Evolutionary conservation across 1,284 basidiomycete genomes (phyloP).

Genomic region (Leccinum laetum): DNA sequence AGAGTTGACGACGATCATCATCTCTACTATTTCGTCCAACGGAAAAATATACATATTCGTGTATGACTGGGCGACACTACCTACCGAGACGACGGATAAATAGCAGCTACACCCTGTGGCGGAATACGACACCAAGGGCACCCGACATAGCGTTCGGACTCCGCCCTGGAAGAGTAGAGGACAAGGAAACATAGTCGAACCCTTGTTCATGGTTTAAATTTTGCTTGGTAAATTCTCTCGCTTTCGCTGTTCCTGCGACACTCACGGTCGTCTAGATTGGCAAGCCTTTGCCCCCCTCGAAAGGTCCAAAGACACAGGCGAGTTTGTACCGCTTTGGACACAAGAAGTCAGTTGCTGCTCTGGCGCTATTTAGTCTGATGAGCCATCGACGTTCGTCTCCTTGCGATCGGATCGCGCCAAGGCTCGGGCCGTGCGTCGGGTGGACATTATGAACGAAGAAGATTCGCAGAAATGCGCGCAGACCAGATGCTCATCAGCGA

Average conservation of each 20-base stretch:
- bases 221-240: slow-evolving; percentile 61
- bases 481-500: slow-evolving; percentile 73
- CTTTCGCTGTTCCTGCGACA: not conserved
- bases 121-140: no score
- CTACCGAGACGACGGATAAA: no score
- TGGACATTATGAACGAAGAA: slow-evolving; percentile 99
- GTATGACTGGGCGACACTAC: slow-evolving; percentile 49
- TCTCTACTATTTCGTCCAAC: slow-evolving; percentile 78
- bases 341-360: slow-evolving; percentile 69
- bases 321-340: slow-evolving; percentile 97
- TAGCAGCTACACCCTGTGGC: no score
- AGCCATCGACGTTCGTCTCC: slow-evolving; percentile 86
- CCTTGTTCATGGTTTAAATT: slow-evolving; percentile 44
- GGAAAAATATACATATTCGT: slow-evolving; percentile 67
- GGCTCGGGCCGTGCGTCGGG: slow-evolving; percentile 58
- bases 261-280: slow-evolving; percentile 63
- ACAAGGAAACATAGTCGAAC: no score
- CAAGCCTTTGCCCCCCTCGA: slow-evolving; percentile 88
- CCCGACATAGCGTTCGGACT: no score
- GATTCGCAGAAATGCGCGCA: slow-evolving; percentile 83
- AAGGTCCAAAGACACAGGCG: slow-evolving; percentile 86
- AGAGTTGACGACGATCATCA: slow-evolving; percentile 57
- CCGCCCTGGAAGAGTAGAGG: no score
- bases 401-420: slow-evolving; percentile 79
- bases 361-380: slow-evolving; percentile 21